Base-by-base conservation (phyloP, 192 early-diverging fungal genomes). In the Radiomyces spectabilis region DNA sequence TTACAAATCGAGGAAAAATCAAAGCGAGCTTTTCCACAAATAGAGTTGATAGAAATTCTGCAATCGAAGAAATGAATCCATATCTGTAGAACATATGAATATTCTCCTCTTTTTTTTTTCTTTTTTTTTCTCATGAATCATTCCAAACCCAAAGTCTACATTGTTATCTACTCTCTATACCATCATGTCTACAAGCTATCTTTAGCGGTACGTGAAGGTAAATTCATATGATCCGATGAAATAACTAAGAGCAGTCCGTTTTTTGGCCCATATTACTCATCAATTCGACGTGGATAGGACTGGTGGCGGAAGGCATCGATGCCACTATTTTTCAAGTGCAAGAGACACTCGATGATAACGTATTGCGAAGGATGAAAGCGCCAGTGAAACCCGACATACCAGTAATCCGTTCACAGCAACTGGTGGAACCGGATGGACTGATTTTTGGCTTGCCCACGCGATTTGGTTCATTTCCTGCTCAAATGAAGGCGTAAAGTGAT, bases 151-250 rank as follows among this genome's bases (percentile, higher is more conserved):
- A 55, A 52, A 26, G 32, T 89, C 42, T 81, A 77, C 68, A 80
- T 89, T 52, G 74, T 86, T 37, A 79, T 82, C 44, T 82, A 89
- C 76, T 82, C 83, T 4, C 33, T 58, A 24, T 85, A 82, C 64
- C 78, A 81, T 46, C 91, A 93, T 74, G 68, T 89, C 68, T 77
- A 81, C 63, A 77, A 65, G 19, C 55, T 93, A 24, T 84, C 85
- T 47, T 57, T 80, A 49, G 63, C 66, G 7, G 47, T 90, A 25
- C 66, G 79, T 57, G 69, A 78, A 59, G 89, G 91, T 57, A 57
- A 44, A 43, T 31, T 8, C 21, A 13, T 0, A 18, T 27, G 25
- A 12, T 19, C 5, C 16, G 13, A 31, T 29, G 7, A 33, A 18
- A 47, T 10, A 34, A 31, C 24, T 30, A 13, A 44, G 79, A 55